Evolutionary conservation across 768 basidiomycete species (phyloP), one percentile per base, ranked within the genome.

Genomic region (Panaeolus cyanescens): DNA sequence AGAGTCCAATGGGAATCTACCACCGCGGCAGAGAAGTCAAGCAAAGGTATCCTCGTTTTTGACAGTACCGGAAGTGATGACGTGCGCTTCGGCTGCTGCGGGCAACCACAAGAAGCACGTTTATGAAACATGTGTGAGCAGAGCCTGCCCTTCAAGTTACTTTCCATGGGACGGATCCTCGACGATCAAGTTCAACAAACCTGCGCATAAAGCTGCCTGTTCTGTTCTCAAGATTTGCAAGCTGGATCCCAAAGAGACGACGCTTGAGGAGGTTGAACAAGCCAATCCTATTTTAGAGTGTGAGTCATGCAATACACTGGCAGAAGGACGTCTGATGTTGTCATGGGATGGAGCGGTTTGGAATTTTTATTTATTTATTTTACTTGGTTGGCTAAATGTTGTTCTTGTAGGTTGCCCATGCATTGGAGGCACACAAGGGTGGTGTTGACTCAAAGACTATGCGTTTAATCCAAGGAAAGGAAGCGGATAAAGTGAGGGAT

Each of bases 251-350:
- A 36, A 28, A 9, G 50, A 12, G 25, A 42, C 62, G 2, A 63
- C 62, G 19, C 15, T 19, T 12, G 45, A 15, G 10, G 39, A 59
- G 5, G 59, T 63, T 42, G 32, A 63, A 12, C 34, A 3, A 19
- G 12, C 37, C 5, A 9, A 60, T 34, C 59, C 62, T n/a, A 56
- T 63, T 22, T 53, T 57, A 17, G 58, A 59, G 39, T 63, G 62
- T 37, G n/a, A 36, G 8, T 4, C 19, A 4, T 63, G 62, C 54
- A 59, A 56, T 34, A 8, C 19, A 4, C 32, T n/a, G 1, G 4
- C 13, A 4, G 9, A 12, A 36, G 62, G 62, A 10, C 37, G 62
- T 9, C 32, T 34, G 7, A 53, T 57, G 7, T 56, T 63, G 58
- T 55, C 20, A 34, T 63, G 62, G 62, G 45, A 20, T 30, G 22